These are phyloP conservation scores for Azolla pinnata DNA, from an alignment of 75 land plant species.

Conservation along the genomic window DNA sequence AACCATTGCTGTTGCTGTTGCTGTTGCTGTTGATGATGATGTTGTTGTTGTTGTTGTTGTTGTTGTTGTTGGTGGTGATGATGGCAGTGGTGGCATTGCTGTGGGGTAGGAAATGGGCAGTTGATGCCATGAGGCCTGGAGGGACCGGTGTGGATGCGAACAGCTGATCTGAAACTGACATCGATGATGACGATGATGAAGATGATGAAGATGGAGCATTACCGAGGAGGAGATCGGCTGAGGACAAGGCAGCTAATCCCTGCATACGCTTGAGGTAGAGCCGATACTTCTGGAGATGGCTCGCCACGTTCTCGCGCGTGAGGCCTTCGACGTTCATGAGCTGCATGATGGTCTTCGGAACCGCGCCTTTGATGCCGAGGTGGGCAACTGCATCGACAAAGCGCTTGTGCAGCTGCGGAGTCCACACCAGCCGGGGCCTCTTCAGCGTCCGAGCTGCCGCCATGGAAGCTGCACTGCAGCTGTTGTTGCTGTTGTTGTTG, in stretches of 20 bases:
- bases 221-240: too few relatives aligned
- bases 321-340: slow-evolving; percentile 91
- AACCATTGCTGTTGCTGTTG: too few relatives aligned
- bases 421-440: slow-evolving; percentile 80
- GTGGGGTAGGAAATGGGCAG: slow-evolving; percentile 3
- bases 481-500: slow-evolving; percentile 13
- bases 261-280: slow-evolving; percentile 73
- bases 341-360: slow-evolving; percentile 92
- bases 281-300: slow-evolving; percentile 87
- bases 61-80: too few relatives aligned
- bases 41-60: too few relatives aligned
- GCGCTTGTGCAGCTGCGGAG: slow-evolving; percentile 89
- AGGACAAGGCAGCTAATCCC: slow-evolving; percentile 19
- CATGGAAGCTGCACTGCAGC: slow-evolving; percentile 17
- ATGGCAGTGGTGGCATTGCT: neutral
- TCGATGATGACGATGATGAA: too few relatives aligned
- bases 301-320: slow-evolving; percentile 89
- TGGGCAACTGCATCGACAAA: slow-evolving; percentile 87
- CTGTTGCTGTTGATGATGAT: too few relatives aligned
- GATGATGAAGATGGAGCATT: too few relatives aligned
- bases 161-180: slow-evolving; percentile 35
- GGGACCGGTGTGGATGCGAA: slow-evolving; percentile 52
- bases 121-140: slow-evolving; percentile 20
- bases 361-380: slow-evolving; percentile 79
- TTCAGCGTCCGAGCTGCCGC: slow-evolving; percentile 55